These are phyloP conservation scores for Millerozyma miso DNA, from an alignment of 805 yeast species.

Conservation along the genomic window DNA sequence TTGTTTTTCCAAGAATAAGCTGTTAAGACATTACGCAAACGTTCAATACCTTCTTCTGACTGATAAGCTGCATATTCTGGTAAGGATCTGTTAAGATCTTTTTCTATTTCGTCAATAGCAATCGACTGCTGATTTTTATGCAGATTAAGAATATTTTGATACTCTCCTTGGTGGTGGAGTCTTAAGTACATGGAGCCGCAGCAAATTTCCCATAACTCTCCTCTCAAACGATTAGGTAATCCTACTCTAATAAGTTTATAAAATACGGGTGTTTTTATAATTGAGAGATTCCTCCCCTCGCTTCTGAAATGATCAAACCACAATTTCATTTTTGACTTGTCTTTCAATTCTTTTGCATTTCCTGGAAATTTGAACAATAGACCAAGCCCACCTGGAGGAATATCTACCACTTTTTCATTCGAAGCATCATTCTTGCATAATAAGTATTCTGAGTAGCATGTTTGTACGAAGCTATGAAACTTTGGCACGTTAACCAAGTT, in stretches of 20 bases:
- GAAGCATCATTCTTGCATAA: constrained; percentile 54
- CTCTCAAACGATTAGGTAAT: constrained; percentile 88
- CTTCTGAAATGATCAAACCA: constrained; percentile 90
- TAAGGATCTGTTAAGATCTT: constrained; percentile 87
- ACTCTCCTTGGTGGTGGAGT: constrained; percentile 57
- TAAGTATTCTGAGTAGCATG: constrained; percentile 83
- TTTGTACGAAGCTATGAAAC: constrained; percentile 59
- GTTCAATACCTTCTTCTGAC: constrained; percentile 72
- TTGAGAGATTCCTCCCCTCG: constrained; percentile 79
- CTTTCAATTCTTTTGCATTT: constrained; percentile 68
- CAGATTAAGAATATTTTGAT: constrained; percentile 52
- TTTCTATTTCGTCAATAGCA: constrained; percentile 95
- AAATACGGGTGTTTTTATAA: constrained; percentile 71
- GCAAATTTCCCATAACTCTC: constrained; percentile 93
- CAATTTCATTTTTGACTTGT: constrained; percentile 78
- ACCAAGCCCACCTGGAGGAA: constrained; percentile 86
- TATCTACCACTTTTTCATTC: constrained; percentile 39
- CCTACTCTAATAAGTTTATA: constrained; percentile 86
- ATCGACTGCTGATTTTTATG: constrained; percentile 63
- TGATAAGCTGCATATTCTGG: constrained; percentile 98
- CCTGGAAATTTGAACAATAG: constrained; percentile 85
- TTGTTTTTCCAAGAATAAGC: constrained; percentile 98
- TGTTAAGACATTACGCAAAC: constrained; percentile 81
- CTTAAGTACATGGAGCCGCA: constrained; percentile 82
- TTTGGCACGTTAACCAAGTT: constrained; percentile 60